Base-by-base conservation (phyloP, 805 yeast genomes). In the Wickerhamiella musiphila region DNA sequence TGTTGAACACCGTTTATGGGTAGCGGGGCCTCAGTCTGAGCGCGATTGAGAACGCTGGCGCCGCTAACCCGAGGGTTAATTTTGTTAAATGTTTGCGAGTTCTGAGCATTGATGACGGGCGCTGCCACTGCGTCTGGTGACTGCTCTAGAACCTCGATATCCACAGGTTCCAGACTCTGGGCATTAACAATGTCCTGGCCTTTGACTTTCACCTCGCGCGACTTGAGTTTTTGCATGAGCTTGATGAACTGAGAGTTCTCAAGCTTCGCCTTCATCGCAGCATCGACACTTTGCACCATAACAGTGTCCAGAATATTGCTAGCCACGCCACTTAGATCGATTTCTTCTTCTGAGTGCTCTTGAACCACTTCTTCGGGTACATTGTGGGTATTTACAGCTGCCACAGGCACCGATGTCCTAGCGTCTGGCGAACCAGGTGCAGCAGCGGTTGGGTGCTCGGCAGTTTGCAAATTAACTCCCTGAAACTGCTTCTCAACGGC, bases 251-350 rank as follows among this genome's bases (percentile, higher is more conserved):
- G 34, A 4, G 48, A 43, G 17, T 33, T 23, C 26, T 36, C 28
- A 34, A 45, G 34, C 23, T 43, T 45, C 12, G 31, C 35, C 5
- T 37, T 32, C 6, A 37, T 35, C 15, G 35, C 35, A 4, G 36
- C 40, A 4, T 39, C 29, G 13, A 35, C 28, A 3, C 37, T 23
- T 11, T 31, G 23, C n/a, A 26, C 32, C 15, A 21, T 32, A 6
- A 41, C 37, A 3, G 37, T 34, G 21, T 35, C 11, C 17, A 42
- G 33, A 15, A 44, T 39, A 4, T 31, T 18, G 5, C 25, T 23
- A 11, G 48, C 48, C 3, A 40, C 40, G 6, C 20, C 29, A 29
- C 43, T 39, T 17, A 40, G 35, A 24, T 37, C 42, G n/a, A n/a
- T n/a, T n/a, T n/a, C n/a, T n/a, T n/a, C n/a, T n/a, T n/a, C n/a